Conservation (phyloP, 257 asterid species). For the Solanum appendiculatum region DNA sequence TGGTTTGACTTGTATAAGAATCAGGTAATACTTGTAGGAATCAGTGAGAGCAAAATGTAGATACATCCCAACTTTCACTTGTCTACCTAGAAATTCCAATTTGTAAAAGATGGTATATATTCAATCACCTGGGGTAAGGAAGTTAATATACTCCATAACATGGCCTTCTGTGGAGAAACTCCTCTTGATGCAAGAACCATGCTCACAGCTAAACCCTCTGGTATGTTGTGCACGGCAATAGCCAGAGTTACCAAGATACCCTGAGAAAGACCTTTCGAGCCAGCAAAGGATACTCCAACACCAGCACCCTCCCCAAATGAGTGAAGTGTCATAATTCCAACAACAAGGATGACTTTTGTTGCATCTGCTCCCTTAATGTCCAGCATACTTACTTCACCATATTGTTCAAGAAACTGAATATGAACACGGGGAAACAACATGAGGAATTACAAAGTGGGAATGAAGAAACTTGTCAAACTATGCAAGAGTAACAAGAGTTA, state of each 20-base stretch:
- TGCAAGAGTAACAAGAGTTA: not conserved
- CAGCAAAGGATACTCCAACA: conserved; percentile 98
- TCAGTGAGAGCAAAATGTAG: not conserved
- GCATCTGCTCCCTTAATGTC: conserved; percentile 99
- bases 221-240: conserved; percentile 98
- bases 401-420: conserved; percentile 78
- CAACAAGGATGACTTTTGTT: conserved; percentile 83
- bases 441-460: not conserved
- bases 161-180: conserved; percentile 93
- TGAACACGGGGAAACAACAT: not conserved
- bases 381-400: conserved; percentile 97
- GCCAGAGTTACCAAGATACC: conserved; percentile 93
- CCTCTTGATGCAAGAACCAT: conserved; percentile 98
- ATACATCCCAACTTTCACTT: not conserved
- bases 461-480: not conserved
- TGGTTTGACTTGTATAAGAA: not conserved
- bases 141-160: conserved; percentile 93
- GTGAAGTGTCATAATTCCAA: conserved; percentile 98
- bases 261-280: conserved; percentile 91
- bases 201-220: conserved; percentile 99
- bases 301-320: conserved; percentile 99
- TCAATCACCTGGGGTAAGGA: conserved; percentile 84
- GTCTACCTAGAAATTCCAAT: not conserved
- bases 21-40: not conserved
- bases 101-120: not conserved